Percentiles rank a stretch among this genome's conserved stretches.
Evolutionary conservation across 305 asterid genomes (phyloP).

Genomic region (Nicotiana rustica): DNA sequence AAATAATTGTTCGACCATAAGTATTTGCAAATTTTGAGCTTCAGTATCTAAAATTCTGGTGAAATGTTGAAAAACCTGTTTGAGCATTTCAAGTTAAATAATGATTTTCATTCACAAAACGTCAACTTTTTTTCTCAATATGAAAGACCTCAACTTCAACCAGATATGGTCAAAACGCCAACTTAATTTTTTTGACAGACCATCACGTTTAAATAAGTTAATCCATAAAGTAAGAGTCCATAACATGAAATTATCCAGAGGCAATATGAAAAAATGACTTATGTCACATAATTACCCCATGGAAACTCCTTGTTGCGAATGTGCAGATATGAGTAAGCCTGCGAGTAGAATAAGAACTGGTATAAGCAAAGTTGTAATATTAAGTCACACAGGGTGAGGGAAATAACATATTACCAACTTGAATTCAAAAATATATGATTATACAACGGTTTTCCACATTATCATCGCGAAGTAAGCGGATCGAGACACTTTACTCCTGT

Average conservation of each 20-base stretch:
- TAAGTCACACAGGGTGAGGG: not conserved
- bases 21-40: no score
- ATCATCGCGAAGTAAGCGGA: conserved; percentile 11
- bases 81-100: no score
- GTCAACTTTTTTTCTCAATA: no score
- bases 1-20: no score
- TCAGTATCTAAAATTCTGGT: no score
- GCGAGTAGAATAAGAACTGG: conserved; percentile 40
- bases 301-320: conserved; percentile 90
- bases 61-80: no score
- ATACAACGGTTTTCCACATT: not conserved
- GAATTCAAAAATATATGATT: not conserved
- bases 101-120: no score
- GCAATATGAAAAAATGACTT: not conserved
- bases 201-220: not conserved
- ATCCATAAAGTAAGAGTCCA: not conserved
- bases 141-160: no score
- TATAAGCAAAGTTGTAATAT: conserved; percentile 31
- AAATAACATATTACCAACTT: not conserved
- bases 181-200: no score
- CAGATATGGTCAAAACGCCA: no score
- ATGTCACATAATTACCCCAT: conserved; percentile 62
- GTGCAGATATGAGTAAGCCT: conserved; percentile 75
- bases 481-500: not conserved
- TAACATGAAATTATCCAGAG: not conserved